Base-by-base conservation (phyloP, 1,284 basidiomycete genomes). In the Ustilago hordei region DNA sequence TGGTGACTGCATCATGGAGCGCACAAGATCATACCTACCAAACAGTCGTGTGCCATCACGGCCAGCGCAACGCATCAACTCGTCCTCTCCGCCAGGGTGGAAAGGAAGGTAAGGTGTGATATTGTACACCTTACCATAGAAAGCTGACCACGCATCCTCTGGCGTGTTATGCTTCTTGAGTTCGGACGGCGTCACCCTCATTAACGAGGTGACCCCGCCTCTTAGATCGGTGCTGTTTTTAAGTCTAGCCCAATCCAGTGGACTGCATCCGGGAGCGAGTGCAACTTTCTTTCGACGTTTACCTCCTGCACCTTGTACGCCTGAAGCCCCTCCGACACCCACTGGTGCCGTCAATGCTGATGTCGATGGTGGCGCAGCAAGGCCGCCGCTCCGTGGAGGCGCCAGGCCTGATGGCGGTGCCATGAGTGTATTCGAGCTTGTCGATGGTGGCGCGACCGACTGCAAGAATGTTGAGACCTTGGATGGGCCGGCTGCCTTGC, bases 61-160 rank as follows among this genome's bases (percentile, higher is more conserved):
- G 1, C 97, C 96, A 6, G 96, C 96, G 15, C 93, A 93, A n/a
- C 96, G 90, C 93, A 99, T 93, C 47, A 99, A 88, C 84, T 98
- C 94, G 79, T 92, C 91, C 87, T 92, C 93, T 8, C 96, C 97
- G 12, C 96, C 96, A 0, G 96, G 96, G 85, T 99, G 97, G 82
- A 92, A 99, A 0, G 91, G 89, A 7, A 98, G 87, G 86, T 98
- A 99, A 0, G 93, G 91, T 2, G 95, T 96, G 55, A 99, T 93
- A 86, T 99, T 98, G 88, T 99, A 99, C 28, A 99, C 95, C 85
- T 93, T 95, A 55, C 95, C 95, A 78, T 92, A 91, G 87, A 98
- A 92, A 0, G 91, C 92, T 7, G 94, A 91, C 96, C 96, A 99
- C 0, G 94, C 95, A 86, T 99, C 95, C 57, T 93, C 91, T n/a